Base-by-base conservation (phyloP, 2,329 filamentous ascomycete species). In the Alternaria sp. region DNA sequence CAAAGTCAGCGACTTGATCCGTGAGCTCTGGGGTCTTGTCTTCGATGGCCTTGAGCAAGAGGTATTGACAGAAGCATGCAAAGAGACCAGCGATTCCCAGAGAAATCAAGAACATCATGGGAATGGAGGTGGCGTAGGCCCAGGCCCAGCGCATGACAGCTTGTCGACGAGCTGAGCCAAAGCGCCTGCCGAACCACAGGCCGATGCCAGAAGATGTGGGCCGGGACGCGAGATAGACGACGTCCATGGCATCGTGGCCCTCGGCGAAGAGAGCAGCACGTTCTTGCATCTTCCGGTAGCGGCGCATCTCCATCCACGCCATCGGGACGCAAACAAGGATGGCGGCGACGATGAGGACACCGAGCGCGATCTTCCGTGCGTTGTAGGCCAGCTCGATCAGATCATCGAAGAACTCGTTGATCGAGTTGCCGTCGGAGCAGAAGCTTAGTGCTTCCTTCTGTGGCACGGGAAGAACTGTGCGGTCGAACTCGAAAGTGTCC, bases 71-170 rank as follows among this genome's bases (percentile, higher is more conserved):
- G 37, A 94, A 83, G 78, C 93, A 96, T 23, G 92, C 89, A 72
- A 97, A 88, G 49, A 96, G 87, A 4, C 94, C 94, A 2, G 94
- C 93, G 10, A 96, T 75, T 10, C 91, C 94, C 44, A 97, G 88
- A 6, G 91, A 90, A 7, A 97, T 86, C 6, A 97, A 88, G 73
- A 97, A 94, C n/a, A 97, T 84, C 18, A 94, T 94, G 0, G 93
- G 88, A 0, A 91, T 82, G 0, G 94, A 94, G 0, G 94, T 97
- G n/a, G 89, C 90, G 77, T 97, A 97, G 9, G 94, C 92, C 66
- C 96, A 84, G 56, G 89, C 88, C 94, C 94, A 97, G 65, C 94
- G 89, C 10, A 89, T 86, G 45, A 97, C 85, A 49, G 92, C 87
- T 78, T 93, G 90, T 55, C 88, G 86, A 70, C 90, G 86, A 74